These are phyloP conservation scores for Rhodotorula toruloides DNA, from an alignment of 768 basidiomycete genomes.

Conservation along the genomic window DNA sequence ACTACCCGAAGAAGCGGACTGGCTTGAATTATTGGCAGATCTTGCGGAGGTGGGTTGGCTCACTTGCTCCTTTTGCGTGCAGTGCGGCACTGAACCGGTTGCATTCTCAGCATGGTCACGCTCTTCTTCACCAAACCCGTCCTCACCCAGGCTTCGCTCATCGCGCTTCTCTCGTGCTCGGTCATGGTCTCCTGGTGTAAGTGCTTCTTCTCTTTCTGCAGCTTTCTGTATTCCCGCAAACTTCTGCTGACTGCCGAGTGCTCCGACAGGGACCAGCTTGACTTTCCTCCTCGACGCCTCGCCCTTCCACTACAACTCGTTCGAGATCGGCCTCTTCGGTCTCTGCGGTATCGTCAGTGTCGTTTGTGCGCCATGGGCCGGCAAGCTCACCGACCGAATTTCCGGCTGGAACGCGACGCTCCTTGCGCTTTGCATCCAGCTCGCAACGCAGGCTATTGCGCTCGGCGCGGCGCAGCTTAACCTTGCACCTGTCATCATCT, in stretches of 20 bases:
- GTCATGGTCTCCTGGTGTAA: conserved; percentile 29
- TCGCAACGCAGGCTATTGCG: conserved; percentile 61
- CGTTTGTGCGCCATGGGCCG: conserved; percentile 43
- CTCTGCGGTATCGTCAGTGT: conserved; percentile 47
- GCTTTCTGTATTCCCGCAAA: too few species aligned
- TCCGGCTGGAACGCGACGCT: conserved; percentile 72
- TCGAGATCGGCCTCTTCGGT: conserved; percentile 48
- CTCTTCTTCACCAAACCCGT: conserved; percentile 71
- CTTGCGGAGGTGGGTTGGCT: conserved; percentile 24
- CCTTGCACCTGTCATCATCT: conserved; percentile 65
- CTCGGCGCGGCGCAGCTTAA: conserved; percentile 64
- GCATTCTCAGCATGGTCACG: conserved; percentile 61
- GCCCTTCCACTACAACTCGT: conserved; percentile 49
- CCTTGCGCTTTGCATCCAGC: conserved; percentile 50
- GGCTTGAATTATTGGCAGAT: conserved; percentile 48
- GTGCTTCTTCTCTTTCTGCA: too few species aligned
- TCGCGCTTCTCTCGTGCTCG: conserved; percentile 39
- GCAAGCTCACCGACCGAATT: conserved; percentile 48
- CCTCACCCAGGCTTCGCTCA: conserved; percentile 57
- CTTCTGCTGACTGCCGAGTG: not conserved
- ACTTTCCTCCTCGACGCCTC: conserved; percentile 53
- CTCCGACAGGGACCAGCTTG: conserved; percentile 51
- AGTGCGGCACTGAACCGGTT: not conserved
- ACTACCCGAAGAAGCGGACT: conserved; percentile 49
- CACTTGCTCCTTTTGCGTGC: not conserved